Evolutionary conservation across 768 basidiomycete genomes (phyloP), one percentile per base, ranked within the genome.

Genomic region (Ephemerocybe angulata): DNA sequence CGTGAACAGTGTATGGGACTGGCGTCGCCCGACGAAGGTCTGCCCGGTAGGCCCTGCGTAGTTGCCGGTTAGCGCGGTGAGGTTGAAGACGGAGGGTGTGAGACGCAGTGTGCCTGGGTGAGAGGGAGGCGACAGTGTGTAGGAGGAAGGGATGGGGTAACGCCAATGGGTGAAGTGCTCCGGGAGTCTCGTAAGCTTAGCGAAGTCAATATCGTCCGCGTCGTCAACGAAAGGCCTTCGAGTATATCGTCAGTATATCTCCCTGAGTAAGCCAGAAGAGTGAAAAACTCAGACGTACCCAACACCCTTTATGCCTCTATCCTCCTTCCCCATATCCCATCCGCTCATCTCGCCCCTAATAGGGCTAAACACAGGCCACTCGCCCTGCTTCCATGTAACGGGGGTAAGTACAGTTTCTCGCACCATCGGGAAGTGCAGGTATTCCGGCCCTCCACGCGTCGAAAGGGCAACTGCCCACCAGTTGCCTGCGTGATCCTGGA

Each of bases 341-440:
- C 57, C 68, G 33, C 48, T 59, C 56, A 67, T 65, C 22, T 38
- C 43, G 1, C 64, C 60, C 2, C 58, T 57, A 21, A 65, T 59
- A 44, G 60, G 58, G 12, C 62, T 57, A 51, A 66, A 64, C 15
- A 60, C 43, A 0, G 68, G 68, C 52, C 58, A 70, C n/a, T 63
- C 57, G n/a, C 60, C 62, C 29, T 59, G 58, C 21, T 58, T 60
- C 70, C 70, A 73, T 3, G 64, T 67, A 3, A 67, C 64, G 17
- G 70, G 70, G 17, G 65, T 63, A 28, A 74, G 54, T 25, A 73
- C 67, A 3, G 72, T 72, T 56, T 75, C 73, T 22, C 73, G 58
- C 5, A 71, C 73, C 65, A 65, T 65, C 3, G 64, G 72, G 60
- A 61, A 67, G n/a, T 63, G 53, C n/a, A 61, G 48, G 44, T 60